Base-by-base conservation (phyloP, 1,284 basidiomycete species). In the Neonothopanus nambi region DNA sequence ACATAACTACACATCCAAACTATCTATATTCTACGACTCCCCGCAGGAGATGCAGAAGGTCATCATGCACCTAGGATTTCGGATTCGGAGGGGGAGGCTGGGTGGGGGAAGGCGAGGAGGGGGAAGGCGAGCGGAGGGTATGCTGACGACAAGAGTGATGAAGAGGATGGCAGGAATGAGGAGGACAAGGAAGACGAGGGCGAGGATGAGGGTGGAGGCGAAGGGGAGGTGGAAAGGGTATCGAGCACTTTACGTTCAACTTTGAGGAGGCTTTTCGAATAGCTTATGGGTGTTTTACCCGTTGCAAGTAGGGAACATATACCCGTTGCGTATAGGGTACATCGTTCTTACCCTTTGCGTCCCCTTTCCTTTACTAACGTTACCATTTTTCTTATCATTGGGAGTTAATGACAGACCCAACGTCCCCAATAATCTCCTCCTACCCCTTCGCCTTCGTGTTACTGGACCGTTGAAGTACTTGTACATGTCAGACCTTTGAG, bases 251-350 rank as follows among this genome's bases (percentile, higher is more conserved):
- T 85, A 67, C 75, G 41, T 99, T 99, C 72, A 63, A 85, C 15
- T 98, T 98, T 63, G 77, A 92, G 1, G 77, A 83, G 77, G 56
- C 97, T 97, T 3, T 99, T 91, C 66, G 91, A 98, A 68, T 97
- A 99, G 68, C 78, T 99, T 42, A 99, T 99, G 97, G 96, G 96
- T 58, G 97, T 99, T 11, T 73, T 99, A 41, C 97, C 97, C 0
- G 84, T 82, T 11, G 92, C 95, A 5, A 96, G 93, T 71, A 87
- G 81, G 67, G 89, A 91, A 23, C 89, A 93, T 56, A 88, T 99
- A 50, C 97, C 97, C 0, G 42, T 69, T 20, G 92, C 94, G 0
- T 98, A 91, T 73, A 79, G 83, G 72, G 92, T 93, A 59, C 49
- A 74, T 17, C 49, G 21, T 52, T 41, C 38, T 47, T 35, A 37